A percentile compares a stretch with the other conserved stretches of the same genome.
Evolutionary conservation across 805 yeast species (phyloP).

Genomic region (Cyberlindnera euphorbiae): DNA sequence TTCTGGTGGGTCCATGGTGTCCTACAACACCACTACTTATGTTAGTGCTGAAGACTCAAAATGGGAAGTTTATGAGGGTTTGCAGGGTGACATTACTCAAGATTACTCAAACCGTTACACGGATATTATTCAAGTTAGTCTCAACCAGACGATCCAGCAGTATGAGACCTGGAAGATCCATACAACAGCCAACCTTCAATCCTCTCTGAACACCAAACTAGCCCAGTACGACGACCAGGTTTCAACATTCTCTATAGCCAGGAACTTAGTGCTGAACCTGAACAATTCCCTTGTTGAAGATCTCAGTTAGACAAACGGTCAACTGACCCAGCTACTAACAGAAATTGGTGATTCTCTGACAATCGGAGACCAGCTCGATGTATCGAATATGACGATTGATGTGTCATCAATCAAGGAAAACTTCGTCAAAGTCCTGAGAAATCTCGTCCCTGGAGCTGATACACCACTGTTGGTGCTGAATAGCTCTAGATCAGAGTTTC

Average conservation of each 20-base stretch:
- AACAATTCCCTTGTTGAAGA: constrained; percentile 5
- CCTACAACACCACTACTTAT: too few relatives aligned
- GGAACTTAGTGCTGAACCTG: neutral
- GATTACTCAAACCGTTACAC: too few relatives aligned
- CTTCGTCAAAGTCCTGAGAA: neutral
- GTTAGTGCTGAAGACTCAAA: too few relatives aligned
- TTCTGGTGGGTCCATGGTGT: too few relatives aligned
- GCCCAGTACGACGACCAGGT: neutral
- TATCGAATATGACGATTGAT: constrained; percentile 3
- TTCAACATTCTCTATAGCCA: neutral
- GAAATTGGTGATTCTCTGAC: constrained; percentile 5
- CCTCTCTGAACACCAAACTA: neutral
- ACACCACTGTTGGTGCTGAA: too few relatives aligned
- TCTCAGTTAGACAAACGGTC: neutral
- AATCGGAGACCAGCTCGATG: constrained; percentile 5
- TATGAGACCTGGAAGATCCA: too few relatives aligned
- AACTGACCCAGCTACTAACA: neutral
- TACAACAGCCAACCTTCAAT: too few relatives aligned
- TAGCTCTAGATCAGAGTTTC: too few relatives aligned
- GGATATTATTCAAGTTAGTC: too few relatives aligned
- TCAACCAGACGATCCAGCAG: too few relatives aligned
- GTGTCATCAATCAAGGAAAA: neutral
- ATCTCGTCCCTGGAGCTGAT: neutral
- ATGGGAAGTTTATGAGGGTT: too few relatives aligned
- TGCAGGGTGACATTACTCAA: too few relatives aligned